Conservation (phyloP, 1,284 basidiomycete species). For the Irpex sp. region DNA sequence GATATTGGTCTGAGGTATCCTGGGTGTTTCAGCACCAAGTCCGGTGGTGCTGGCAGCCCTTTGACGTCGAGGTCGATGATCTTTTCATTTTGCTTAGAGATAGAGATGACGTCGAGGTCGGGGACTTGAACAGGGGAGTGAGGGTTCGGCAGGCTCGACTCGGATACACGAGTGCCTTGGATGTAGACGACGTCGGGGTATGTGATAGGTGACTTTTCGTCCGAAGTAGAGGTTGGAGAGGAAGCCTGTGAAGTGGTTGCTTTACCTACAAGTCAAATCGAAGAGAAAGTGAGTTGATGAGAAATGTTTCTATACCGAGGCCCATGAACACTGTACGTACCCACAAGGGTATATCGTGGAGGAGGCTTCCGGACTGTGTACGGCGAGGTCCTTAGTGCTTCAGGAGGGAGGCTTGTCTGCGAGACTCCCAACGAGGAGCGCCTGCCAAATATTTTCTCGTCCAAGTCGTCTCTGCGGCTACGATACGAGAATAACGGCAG, state of each 20-base stretch:
- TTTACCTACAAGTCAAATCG: neutral
- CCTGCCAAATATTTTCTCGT: neutral
- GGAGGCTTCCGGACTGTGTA: neutral
- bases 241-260: neutral
- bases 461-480: neutral
- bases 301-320: too few species aligned
- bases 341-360: neutral
- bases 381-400: neutral
- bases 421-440: neutral
- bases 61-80: neutral
- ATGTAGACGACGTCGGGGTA: neutral
- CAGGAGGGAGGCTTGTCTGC: neutral
- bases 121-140: neutral
- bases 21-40: neutral
- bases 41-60: neutral
- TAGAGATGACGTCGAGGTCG: neutral
- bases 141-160: neutral
- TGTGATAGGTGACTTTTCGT: neutral
- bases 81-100: neutral
- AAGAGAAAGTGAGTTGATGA: neutral
- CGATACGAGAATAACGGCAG: neutral
- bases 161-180: neutral
- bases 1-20: neutral
- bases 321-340: neutral
- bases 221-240: neutral